Evolutionary conservation across 2,329 filamentous ascomycete genomes (phyloP), one percentile per base, ranked within the genome.

Genomic region (Periconia sp.): DNA sequence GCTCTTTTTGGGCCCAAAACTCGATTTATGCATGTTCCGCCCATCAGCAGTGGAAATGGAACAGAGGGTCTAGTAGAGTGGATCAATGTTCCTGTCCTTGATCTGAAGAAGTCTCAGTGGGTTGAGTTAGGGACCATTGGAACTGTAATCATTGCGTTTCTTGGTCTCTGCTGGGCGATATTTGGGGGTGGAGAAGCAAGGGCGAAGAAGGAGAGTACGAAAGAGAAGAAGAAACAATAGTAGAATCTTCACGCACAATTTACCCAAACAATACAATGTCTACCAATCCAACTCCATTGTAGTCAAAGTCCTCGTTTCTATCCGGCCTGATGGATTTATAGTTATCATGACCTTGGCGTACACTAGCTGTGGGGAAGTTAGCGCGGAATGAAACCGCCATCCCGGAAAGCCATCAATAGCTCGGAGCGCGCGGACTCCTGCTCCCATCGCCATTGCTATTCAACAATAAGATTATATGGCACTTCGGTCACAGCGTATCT

Each of bases 1-100:
- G 84, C 82, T 0, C 74, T 95, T 9, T 97, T 97, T 70, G 85
- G 83, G 1, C 81, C 85, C 1, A 81, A 84, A 47, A 96, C 91
- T 0, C 81, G 90, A 68, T 97, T 96, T 70, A 95, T 92, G 81
- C 91, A 97, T 69, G 64, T 81, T 9, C 63, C 72, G 41, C 74
- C 79, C 6, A 53, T 40, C 6, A 19, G 46, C 10, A 37, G 17
- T 30, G 56, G 49, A 17, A 49, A 55, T 49, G 56, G 55, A 46
- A 49, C 50, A 41, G 47, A 47, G 19, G 45, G 33, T 30, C 41
- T 74, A 53, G 66, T 75, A 37, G 63, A 65, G 55, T 66, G 56
- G 59, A 59, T 79, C 41, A 50, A 66, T 17, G 76, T 79, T 31
- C 78, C 78, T 1, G 75, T 79, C 37, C 45, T 80, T 60, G 71